phyloP scores from a whole-genome alignment of 345 rosid species.

The Nephelium lappaceum region DNA sequence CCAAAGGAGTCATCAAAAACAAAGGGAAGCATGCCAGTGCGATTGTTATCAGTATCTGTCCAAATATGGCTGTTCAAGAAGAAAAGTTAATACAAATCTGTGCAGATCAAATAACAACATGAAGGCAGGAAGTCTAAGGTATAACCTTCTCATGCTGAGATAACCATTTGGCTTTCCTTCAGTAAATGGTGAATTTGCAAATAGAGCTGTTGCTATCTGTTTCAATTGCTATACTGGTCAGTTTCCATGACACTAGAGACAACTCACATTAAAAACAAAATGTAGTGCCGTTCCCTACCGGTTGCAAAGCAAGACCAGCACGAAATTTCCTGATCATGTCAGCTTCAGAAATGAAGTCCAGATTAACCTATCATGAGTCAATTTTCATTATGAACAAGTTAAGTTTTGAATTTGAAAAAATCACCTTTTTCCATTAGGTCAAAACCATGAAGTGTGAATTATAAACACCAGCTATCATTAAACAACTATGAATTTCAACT shows the following conservation, averaged over 20 bases:
- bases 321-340: conserved; percentile 98
- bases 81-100: conserved; percentile 25
- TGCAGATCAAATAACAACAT: conserved; percentile 7
- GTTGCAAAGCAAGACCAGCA: conserved; percentile 96
- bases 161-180: conserved; percentile 98
- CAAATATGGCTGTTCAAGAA: conserved; percentile 80
- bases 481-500: conserved; percentile 30
- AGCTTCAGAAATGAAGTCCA: conserved; percentile 92
- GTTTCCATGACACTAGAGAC: conserved; percentile 26
- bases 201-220: conserved; percentile 98
- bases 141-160: conserved; percentile 97
- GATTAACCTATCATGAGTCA: conserved; percentile 70
- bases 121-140: neutral
- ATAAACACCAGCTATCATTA: conserved; percentile 3
- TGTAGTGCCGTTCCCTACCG: conserved; percentile 54
- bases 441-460: conserved; percentile 6
- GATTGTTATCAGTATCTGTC: conserved; percentile 93
- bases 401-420: neutral
- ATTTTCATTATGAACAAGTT: conserved; percentile 10
- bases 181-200: conserved; percentile 98
- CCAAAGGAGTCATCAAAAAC: conserved; percentile 92
- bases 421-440: neutral
- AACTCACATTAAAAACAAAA: conserved; percentile 24
- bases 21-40: conserved; percentile 96
- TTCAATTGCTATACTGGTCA: conserved; percentile 33